Evolutionary conservation across 202 grass and related monocot species (phyloP), one percentile per base, ranked within the genome.

Genomic region (Hordeum pubiflorum): DNA sequence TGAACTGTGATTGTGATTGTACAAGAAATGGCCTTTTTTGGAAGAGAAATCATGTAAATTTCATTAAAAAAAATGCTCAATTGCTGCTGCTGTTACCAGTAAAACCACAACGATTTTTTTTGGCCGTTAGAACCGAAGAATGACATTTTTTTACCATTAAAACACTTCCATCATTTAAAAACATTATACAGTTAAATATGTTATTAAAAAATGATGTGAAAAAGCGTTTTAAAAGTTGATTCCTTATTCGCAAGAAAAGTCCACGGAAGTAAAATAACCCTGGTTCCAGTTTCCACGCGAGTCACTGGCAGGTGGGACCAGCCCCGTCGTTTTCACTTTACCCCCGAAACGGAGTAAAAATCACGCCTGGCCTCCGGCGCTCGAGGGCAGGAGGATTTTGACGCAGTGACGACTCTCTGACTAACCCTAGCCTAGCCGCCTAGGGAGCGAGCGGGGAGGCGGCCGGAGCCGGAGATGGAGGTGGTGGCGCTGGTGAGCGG

Each of bases 401-500:
- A 81, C 65, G 4, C 3, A 56, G 10, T 31, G 26, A 74, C 73
- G 15, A 22, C 33, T 66, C 33, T 58, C 81, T 57, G 20, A 22
- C 54, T 23, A 80, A 76, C 43, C 76, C 84, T 80, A 84, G 68
- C 29, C 59, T 63, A 63, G 67, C 13, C 15, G 67, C 13, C 15
- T 10, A 20, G 36, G 69, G 77, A 6, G 22, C 4, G 58, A 78
- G 61, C 18, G 67, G 67, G 17, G 61, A 22, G 67, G 67, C 67
- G 67, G 67, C 67, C 67, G 67, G 67, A 69, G 69, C 8, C 62
- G 66, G 82, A 77, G 72, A 97, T 94, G 95, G 93, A 94, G 84
- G 95, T 94, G 84, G 92, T 94, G 84, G 95, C 92, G 12, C 79
- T 98, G 73, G 95, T 98, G 69, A 98, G 95, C 63, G 92, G 92